A percentile compares a stretch with the other conserved stretches of the same genome.
Evolutionary conservation across 345 rosid species (phyloP).

Genomic region (Populus simonii): DNA sequence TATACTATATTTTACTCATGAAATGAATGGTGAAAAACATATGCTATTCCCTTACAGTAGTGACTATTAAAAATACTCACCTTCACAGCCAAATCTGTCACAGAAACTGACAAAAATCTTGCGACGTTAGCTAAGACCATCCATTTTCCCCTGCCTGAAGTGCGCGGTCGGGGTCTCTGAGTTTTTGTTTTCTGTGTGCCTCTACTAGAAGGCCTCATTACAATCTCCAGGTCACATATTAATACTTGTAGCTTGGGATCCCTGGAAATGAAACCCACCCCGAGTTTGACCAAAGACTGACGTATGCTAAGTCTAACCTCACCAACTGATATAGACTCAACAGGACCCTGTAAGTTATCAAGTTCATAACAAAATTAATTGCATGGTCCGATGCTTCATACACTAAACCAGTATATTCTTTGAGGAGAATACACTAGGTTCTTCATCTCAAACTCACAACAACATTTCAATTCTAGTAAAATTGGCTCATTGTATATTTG

Average conservation of each 20-base stretch:
- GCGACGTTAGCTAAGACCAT: slow-evolving; percentile 86
- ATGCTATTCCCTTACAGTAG: not conserved
- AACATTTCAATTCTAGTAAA: not conserved
- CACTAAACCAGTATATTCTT: not conserved
- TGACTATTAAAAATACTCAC: slow-evolving; percentile 36
- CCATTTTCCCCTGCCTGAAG: slow-evolving; percentile 82
- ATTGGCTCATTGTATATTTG: not conserved
- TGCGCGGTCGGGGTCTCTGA: slow-evolving; percentile 39
- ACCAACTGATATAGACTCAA: slow-evolving; percentile 86
- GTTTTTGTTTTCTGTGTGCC: slow-evolving; percentile 48
- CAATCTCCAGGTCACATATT: slow-evolving; percentile 80
- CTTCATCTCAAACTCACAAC: not conserved
- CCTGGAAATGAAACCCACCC: slow-evolving; percentile 81
- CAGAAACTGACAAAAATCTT: slow-evolving; percentile 82
- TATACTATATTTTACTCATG: not conserved
- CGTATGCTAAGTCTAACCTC: slow-evolving; percentile 89
- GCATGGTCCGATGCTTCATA: too few relatives aligned
- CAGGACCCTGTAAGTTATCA: slow-evolving; percentile 68
- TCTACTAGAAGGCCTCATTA: slow-evolving; percentile 66
- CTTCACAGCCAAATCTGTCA: slow-evolving; percentile 80
- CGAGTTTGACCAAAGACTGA: slow-evolving; percentile 89
- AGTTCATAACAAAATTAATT: slow-evolving; percentile 11
- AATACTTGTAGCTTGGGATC: slow-evolving; percentile 86
- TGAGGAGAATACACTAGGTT: not conserved
- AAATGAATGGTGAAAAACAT: not conserved